Conservation (phyloP, 2,329 filamentous ascomycete genomes). For the Neurospora crassa region DNA sequence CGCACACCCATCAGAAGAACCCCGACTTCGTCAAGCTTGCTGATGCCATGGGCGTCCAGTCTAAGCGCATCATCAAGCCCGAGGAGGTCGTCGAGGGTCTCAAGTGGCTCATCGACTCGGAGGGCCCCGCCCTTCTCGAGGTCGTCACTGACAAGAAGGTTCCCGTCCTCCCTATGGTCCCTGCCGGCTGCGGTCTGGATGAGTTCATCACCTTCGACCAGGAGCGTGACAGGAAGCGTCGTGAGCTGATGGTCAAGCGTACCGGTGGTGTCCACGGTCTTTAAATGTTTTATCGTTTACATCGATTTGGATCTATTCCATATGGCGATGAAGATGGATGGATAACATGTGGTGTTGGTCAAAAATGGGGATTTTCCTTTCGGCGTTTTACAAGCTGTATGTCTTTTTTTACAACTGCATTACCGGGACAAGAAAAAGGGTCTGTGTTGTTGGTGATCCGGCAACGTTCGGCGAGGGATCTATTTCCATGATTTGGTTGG, state of each 20-base stretch:
- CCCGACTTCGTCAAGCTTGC: conserved; percentile 93
- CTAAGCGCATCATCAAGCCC: conserved; percentile 60
- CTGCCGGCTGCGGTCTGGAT: conserved; percentile 74
- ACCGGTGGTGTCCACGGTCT: conserved; percentile 40
- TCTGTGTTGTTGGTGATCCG: conserved; percentile 1
- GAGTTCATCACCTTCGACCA: conserved; percentile 87
- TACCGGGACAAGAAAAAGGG: conserved; percentile 1
- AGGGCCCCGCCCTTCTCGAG: conserved; percentile 89
- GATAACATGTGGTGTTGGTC: background rate
- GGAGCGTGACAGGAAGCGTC: conserved; percentile 50
- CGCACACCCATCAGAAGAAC: conserved; percentile 89
- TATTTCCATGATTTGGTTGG: background rate
- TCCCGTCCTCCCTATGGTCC: conserved; percentile 96
- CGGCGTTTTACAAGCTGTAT: background rate
- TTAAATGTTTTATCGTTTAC: conserved; percentile 16
- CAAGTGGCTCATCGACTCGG: conserved; percentile 78
- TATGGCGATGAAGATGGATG: background rate
- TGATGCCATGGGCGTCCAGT: conserved; percentile 82
- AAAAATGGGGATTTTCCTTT: background rate
- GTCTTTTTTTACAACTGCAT: background rate
- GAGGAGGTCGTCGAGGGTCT: conserved; percentile 69
- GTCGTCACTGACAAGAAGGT: conserved; percentile 87
- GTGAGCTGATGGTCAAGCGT: conserved; percentile 56
- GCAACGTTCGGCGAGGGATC: background rate
- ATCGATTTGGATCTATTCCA: background rate